These are phyloP conservation scores for Termitomyces sp. DNA, from an alignment of 768 basidiomycete genomes.

Conservation along the genomic window DNA sequence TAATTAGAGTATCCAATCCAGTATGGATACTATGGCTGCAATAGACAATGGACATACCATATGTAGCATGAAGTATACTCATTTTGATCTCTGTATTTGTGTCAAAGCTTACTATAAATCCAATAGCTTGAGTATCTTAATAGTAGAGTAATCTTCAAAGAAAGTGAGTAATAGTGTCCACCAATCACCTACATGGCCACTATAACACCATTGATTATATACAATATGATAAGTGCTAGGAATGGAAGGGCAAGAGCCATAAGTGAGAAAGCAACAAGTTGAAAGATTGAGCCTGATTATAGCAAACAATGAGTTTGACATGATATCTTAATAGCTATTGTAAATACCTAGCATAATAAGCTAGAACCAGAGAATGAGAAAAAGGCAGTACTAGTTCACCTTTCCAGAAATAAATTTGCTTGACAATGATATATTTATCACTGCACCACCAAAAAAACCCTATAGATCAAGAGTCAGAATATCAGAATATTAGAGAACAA, in stretches of 20 bases:
- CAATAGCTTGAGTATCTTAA: conserved; percentile 69
- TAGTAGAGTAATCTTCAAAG: not conserved
- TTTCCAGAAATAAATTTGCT: conserved; percentile 25
- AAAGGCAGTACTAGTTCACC: conserved; percentile 11
- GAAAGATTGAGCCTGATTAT: conserved; percentile 31
- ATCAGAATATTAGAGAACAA: no score
- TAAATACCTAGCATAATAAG: conserved; percentile 18
- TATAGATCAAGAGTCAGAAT: not conserved
- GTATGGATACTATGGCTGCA: no score
- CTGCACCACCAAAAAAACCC: conserved; percentile 25
- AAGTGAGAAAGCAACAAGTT: conserved; percentile 39
- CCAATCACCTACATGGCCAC: conserved; percentile 26
- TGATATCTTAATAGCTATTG: not conserved
- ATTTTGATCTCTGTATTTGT: conserved; percentile 55
- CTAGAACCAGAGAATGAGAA: conserved; percentile 6
- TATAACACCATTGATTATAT: conserved; percentile 23
- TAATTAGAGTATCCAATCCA: not conserved
- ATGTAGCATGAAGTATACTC: conserved; percentile 61
- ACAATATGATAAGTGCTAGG: conserved; percentile 39
- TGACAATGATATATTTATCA: conserved; percentile 23
- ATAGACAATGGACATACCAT: conserved; percentile 31
- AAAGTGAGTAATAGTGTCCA: not conserved
- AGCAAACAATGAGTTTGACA: not conserved
- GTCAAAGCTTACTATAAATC: conserved; percentile 55
- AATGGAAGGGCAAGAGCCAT: conserved; percentile 46